Evolutionary conservation across 2,329 filamentous ascomycete species (phyloP).

Genomic region (Bisporella sp.): DNA sequence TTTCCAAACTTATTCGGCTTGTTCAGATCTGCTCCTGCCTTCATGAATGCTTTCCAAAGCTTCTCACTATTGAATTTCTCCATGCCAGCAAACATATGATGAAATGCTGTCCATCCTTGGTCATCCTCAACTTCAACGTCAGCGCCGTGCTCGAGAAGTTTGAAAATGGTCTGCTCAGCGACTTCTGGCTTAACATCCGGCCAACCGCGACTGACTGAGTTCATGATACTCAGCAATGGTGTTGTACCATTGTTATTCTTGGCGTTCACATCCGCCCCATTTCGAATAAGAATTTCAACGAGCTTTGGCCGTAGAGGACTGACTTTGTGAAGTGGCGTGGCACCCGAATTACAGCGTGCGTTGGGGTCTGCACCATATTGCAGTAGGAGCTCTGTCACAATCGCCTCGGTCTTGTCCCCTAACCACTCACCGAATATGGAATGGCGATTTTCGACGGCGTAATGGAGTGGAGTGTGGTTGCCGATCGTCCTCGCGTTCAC

Average conservation of each 20-base stretch:
- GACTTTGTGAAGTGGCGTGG: background rate
- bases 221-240: background rate
- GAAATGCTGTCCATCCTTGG: constrained; percentile 11
- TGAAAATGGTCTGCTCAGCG: constrained; percentile 2
- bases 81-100: too few relatives aligned
- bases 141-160: constrained; percentile 8
- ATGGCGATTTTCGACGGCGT: too few relatives aligned
- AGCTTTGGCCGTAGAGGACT: background rate
- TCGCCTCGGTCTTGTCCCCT: too few relatives aligned
- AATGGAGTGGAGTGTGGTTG: background rate
- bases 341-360: background rate
- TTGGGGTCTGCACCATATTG: background rate
- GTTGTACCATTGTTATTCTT: constrained; percentile 9
- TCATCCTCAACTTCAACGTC: constrained; percentile 9
- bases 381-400: background rate
- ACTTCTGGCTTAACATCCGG: too few relatives aligned
- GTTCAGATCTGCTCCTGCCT: too few relatives aligned
- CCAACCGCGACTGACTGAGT: background rate
- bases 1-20: too few relatives aligned
- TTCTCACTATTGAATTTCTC: too few relatives aligned
- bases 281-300: background rate
- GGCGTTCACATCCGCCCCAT: background rate
- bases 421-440: too few relatives aligned
- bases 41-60: too few relatives aligned
- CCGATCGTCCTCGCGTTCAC: background rate